Base-by-base conservation (phyloP, 257 asterid genomes). In the Capsicum chinense region DNA sequence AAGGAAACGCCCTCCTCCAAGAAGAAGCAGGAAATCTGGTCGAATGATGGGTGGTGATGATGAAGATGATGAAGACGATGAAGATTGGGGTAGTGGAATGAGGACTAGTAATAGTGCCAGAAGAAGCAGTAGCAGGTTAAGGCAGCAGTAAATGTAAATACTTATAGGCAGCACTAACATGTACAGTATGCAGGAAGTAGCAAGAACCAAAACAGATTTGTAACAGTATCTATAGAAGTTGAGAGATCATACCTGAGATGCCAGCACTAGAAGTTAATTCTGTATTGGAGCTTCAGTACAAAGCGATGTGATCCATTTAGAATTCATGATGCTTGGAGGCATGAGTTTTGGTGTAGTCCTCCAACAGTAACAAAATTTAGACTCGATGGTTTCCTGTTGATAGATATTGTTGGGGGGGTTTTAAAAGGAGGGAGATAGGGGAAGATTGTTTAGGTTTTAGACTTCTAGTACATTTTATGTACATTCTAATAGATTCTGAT, bases 111-210 rank as follows among this genome's bases (percentile, higher is more conserved):
- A 71, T 88, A 91, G 92, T 80, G 90, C 79, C 74, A 88, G 90
- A 80, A 94, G 78, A 89, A 88, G 89, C 87, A 82, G 85, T 81
- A 89, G 89, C 85, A 91, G 94, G 87, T 89, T 84, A 86, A 91
- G 95, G 91, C 98, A 91, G 87, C 92, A 95, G 17, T 81, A 91
- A 90, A 81, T 86, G 97, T 94, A 94, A 86, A 93, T 94, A 88
- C 91, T 70, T 82, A 87, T 84, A 87, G 88, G 91, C 87, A 68
- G 84, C 87, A 88, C 92, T 92, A 94, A 90, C 94, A 78, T 95
- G 97, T 95, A 93, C 92, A 94, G 97, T 83, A 76, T 79, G 90
- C 91, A 91, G 92, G 86, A 80, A 84, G 76, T 42, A 81, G 56
- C 44, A 56, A 71, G 44, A 83, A 83, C 67, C 52, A 50, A 81